Percentiles rank a stretch among this genome's conserved stretches.
Conservation (phyloP, 257 asterid species). For the Solanum peruvianum region DNA sequence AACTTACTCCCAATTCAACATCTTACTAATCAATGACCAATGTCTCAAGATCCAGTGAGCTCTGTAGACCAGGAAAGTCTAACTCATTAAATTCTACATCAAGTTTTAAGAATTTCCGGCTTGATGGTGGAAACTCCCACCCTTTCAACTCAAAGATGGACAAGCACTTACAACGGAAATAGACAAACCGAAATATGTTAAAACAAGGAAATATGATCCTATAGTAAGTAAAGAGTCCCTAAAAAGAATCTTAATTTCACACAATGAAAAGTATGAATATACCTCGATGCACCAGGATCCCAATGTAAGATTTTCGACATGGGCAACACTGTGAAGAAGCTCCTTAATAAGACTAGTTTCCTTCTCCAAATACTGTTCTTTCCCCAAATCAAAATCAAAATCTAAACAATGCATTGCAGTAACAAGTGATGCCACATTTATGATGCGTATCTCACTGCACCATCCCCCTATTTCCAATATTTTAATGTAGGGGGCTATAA, state of each 20-base stretch:
- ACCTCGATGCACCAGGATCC: not conserved
- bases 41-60: not conserved
- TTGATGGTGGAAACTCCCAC: not conserved
- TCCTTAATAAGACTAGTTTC: not conserved
- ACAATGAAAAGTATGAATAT: not conserved
- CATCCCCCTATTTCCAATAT: not conserved
- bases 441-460: not conserved
- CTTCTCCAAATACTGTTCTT: not conserved
- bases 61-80: not conserved
- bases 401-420: not conserved
- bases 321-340: not conserved
- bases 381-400: not conserved
- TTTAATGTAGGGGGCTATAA: not conserved
- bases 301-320: not conserved
- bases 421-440: not conserved
- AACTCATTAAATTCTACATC: not conserved
- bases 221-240: not conserved
- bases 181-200: not conserved
- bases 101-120: not conserved
- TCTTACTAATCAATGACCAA: not conserved
- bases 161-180: not conserved
- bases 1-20: not conserved
- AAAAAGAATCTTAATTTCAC: not conserved
- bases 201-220: not conserved
- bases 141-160: not conserved